These are phyloP conservation scores for Coccomyxa sp. DNA, from an alignment of 139 green algal species.

Conservation along the genomic window DNA sequence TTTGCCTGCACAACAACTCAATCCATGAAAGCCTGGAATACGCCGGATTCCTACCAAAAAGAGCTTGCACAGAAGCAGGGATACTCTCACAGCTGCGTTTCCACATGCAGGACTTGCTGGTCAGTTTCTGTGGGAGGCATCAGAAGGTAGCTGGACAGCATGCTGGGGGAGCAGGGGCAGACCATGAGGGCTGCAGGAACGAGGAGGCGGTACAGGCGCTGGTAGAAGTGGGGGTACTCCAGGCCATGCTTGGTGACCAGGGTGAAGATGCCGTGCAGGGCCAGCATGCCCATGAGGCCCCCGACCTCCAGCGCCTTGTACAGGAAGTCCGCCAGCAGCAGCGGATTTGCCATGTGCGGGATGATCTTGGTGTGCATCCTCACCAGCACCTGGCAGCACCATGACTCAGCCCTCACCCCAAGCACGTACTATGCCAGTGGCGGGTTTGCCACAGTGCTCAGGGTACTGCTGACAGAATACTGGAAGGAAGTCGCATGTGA, in stretches of 20 bases:
- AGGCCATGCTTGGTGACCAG: conserved; percentile 88
- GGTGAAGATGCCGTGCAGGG: conserved; percentile 88
- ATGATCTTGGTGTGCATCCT: conserved; percentile 68
- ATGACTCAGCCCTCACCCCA: background rate
- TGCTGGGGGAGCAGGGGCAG: background rate
- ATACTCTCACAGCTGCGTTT: too few species aligned
- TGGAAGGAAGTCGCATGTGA: too few species aligned
- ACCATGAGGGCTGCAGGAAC: conserved; percentile 39
- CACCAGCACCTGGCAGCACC: conserved; percentile 56
- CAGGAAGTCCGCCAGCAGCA: conserved; percentile 89
- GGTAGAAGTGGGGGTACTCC: conserved; percentile 89
- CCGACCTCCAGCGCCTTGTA: conserved; percentile 55
- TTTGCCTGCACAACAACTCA: conserved; percentile 22
- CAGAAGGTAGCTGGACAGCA: background rate
- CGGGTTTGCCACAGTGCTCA: background rate
- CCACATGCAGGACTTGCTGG: too few species aligned
- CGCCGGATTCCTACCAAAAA: too few species aligned
- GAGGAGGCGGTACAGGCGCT: conserved; percentile 73
- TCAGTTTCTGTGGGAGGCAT: too few species aligned
- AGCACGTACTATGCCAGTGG: background rate
- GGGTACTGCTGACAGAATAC: background rate
- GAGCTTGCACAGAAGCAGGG: too few species aligned
- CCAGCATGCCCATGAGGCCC: conserved; percentile 70
- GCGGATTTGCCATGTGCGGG: conserved; percentile 66
- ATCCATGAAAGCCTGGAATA: too few species aligned